Base-by-base conservation (phyloP, 805 yeast species). In the Ogataea polymorpha region DNA sequence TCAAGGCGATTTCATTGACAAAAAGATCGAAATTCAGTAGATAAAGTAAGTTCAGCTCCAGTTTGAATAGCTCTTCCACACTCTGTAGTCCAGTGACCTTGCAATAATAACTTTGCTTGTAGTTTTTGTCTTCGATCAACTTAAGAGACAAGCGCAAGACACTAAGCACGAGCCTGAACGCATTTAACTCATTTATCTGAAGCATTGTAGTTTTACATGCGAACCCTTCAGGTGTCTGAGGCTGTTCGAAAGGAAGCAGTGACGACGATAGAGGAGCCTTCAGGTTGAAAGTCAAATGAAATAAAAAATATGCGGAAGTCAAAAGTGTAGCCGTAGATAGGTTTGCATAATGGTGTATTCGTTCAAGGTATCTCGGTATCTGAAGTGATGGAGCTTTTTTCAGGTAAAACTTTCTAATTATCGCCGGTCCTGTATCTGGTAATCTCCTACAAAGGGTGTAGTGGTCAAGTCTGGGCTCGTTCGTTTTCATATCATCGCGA, bases 41-140 rank as follows among this genome's bases (percentile, higher is more conserved):
- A 50, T 65, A 69, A n/a, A 72, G 58, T 36, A 69, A 55, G 11
- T 65, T 63, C 38, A 69, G 50, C 44, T 71, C 77, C 32, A 71
- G 50, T 21, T 57, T 58, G 46, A 63, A 60, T 40, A 71, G 50
- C 38, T 71, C 77, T 4, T 55, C 54, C 8, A 59, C 51, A 33
- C 61, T 63, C 30, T 61, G 65, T n/a, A 71, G 59, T 2, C 77
- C 77, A 4, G 68, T 66, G n/a, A 71, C 66, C 26, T 65, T 65
- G 30, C 75, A 72, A 45, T 66, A 71, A 33, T 64, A 63, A 23
- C 51, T 53, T 37, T 69, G 75, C 35, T 64, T 66, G 49, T 61
- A 71, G 50, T 71, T 67, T 32, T 70, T 62, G 47, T 71, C 77
- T 46, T 71, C 77, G 18, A 71, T 55, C 25, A 65, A 54, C 45